Conservation (phyloP, 2,329 filamentous ascomycete species). For the Fusarium temperatum region DNA sequence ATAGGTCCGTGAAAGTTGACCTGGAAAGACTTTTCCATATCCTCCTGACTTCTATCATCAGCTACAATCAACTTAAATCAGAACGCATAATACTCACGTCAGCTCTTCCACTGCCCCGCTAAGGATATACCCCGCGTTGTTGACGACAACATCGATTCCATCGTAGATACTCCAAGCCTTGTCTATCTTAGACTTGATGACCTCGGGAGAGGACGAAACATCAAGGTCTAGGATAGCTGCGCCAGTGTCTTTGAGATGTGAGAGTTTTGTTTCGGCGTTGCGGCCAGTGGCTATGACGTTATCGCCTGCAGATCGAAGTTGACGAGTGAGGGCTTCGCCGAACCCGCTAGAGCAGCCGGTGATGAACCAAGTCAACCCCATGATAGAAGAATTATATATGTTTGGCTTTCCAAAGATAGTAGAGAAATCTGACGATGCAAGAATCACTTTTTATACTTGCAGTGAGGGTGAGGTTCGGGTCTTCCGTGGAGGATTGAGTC, state of each 20-base stretch:
- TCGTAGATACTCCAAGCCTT: slow-evolving; percentile 29
- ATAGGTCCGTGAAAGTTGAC: slow-evolving; percentile 53
- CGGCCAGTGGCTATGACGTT: slow-evolving; percentile 55
- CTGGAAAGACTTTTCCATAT: slow-evolving; percentile 39
- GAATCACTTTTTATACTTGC: neutral
- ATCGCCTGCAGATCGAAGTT: slow-evolving; percentile 50
- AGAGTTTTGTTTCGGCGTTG: slow-evolving; percentile 45
- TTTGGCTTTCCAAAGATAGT: rapidly evolving
- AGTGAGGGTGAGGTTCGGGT: neutral
- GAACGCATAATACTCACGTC: slow-evolving; percentile 5
- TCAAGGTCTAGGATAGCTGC: slow-evolving; percentile 35
- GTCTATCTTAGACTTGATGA: slow-evolving; percentile 22
- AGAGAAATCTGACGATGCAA: rapidly evolving
- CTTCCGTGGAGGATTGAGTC: neutral
- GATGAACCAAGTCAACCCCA: slow-evolving; percentile 49
- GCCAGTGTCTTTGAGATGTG: slow-evolving; percentile 43
- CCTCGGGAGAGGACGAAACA: neutral
- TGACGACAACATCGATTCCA: slow-evolving; percentile 50
- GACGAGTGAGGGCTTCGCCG: slow-evolving; percentile 49
- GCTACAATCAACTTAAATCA: rapidly evolving
- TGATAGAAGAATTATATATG: neutral
- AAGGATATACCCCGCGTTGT: slow-evolving; percentile 50
- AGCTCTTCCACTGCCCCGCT: slow-evolving; percentile 40
- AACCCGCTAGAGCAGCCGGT: slow-evolving; percentile 57
- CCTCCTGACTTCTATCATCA: slow-evolving; percentile 30